phyloP scores from a whole-genome alignment of 164 flowering plant species.

The Paratinospora sagittata region DNA sequence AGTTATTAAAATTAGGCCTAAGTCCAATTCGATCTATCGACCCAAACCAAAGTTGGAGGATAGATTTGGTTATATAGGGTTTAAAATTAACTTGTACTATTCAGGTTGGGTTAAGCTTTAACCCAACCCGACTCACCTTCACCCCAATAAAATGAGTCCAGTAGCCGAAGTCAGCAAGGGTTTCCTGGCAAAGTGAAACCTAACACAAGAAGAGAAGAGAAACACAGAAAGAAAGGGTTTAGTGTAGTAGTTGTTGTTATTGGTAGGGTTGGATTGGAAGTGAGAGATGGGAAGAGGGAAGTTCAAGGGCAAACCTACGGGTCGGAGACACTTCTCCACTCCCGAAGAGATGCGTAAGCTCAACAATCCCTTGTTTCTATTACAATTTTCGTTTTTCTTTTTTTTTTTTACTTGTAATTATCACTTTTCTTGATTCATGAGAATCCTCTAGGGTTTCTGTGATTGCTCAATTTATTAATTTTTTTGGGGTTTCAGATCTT shows the following conservation, averaged over 20 bases:
- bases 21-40: no score
- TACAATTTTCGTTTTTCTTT: neutral
- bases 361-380: neutral
- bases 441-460: neutral
- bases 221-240: constrained; percentile 6
- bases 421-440: neutral
- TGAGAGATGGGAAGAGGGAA: constrained; percentile 56
- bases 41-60: no score
- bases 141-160: no score
- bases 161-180: no score
- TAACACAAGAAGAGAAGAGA: constrained; percentile 10
- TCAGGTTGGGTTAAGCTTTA: no score
- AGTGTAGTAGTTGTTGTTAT: no score
- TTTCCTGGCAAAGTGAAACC: no score
- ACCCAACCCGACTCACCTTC: no score
- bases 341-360: constrained; percentile 61
- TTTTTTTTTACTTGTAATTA: no score
- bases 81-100: no score
- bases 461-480: neutral
- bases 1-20: no score
- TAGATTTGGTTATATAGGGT: no score
- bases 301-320: constrained; percentile 77
- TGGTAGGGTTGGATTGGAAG: neutral
- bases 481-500: neutral
- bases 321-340: constrained; percentile 64